phyloP scores from a whole-genome alignment of 179 eudicot genomes.

The Gypsophila paniculata region DNA sequence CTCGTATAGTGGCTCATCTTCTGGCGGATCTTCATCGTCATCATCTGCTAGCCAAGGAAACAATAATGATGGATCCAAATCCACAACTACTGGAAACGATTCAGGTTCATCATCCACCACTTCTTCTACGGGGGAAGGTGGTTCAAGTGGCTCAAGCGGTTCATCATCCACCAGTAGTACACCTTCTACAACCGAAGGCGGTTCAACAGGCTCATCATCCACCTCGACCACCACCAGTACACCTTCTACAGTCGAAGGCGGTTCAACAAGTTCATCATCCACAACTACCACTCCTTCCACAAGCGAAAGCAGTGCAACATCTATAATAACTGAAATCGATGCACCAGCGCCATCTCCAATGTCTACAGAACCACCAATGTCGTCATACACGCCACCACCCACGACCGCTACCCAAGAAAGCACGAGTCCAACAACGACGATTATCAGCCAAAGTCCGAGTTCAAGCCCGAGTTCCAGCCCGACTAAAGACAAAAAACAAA shows the following conservation, averaged over 20 bases:
- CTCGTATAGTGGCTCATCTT: conserved; percentile 10
- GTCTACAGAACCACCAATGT: neutral
- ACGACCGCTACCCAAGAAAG: neutral
- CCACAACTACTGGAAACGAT: neutral
- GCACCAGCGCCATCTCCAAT: conserved; percentile 8
- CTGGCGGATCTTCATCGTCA: neutral
- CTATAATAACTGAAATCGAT: neutral
- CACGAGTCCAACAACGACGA: neutral
- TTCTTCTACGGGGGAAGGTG: neutral
- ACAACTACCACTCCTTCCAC: neutral
- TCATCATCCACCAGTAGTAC: neutral
- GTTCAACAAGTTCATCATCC: neutral
- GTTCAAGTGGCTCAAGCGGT: neutral
- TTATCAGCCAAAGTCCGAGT: neutral
- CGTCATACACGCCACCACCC: conserved; percentile 11
- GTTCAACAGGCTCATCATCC: neutral
- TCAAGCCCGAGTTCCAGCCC: conserved; percentile 12
- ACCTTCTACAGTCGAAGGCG: too few species aligned
- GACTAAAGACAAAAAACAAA: neutral
- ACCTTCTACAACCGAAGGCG: neutral
- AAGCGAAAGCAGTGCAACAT: too few species aligned
- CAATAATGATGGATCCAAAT: neutral
- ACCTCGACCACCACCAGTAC: neutral
- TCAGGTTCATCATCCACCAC: neutral
- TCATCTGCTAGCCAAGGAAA: neutral